These are phyloP conservation scores for Mitragyna speciosa DNA, from an alignment of 257 asterid species.

Conservation along the genomic window DNA sequence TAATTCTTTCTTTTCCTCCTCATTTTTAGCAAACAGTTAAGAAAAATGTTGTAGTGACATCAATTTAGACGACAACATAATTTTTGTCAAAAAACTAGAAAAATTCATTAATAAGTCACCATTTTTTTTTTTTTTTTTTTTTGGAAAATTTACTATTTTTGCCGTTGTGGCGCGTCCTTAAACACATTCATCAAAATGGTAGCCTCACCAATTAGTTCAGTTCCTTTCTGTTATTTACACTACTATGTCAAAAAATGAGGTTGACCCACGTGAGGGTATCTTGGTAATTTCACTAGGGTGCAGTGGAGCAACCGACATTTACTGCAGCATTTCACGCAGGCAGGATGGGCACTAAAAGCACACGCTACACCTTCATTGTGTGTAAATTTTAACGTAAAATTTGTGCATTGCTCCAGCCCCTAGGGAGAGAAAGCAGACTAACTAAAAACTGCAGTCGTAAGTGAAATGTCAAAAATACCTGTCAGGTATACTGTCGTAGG, in stretches of 20 bases:
- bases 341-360: constrained; percentile 12
- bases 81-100: too few relatives aligned
- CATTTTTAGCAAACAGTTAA: too few relatives aligned
- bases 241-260: too few relatives aligned
- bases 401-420: constrained; percentile 4
- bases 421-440: neutral
- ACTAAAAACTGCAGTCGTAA: constrained; percentile 10
- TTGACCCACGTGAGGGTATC: neutral
- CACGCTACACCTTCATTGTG: constrained; percentile 27
- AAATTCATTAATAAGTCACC: too few relatives aligned
- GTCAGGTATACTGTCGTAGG: too few relatives aligned
- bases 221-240: neutral
- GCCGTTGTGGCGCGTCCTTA: neutral
- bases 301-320: constrained; percentile 41
- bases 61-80: too few relatives aligned
- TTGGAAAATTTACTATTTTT: too few relatives aligned
- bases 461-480: constrained; percentile 36
- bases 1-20: too few relatives aligned
- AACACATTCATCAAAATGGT: neutral
- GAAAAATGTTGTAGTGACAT: too few relatives aligned
- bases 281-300: constrained; percentile 28
- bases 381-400: constrained; percentile 8
- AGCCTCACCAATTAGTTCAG: neutral
- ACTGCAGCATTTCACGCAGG: constrained; percentile 25
- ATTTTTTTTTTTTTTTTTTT: too few relatives aligned